phyloP scores from a whole-genome alignment of 2,329 filamentous ascomycete species.

The Nemania serpens region DNA sequence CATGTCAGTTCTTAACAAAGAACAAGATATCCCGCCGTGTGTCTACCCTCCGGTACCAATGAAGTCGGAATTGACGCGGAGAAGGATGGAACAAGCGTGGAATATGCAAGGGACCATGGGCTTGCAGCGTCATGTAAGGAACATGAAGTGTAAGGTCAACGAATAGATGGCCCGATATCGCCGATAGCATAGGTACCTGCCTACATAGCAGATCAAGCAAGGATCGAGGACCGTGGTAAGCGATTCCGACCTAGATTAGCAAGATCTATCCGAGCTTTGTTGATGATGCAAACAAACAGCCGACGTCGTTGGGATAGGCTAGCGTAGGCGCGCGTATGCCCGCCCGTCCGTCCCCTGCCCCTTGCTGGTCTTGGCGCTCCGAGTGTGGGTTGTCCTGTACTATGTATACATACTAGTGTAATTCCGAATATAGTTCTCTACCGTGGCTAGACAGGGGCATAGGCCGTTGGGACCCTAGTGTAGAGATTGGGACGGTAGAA shows the following conservation, averaged over 20 bases:
- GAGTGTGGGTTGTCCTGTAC: too few species aligned
- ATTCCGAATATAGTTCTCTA: not conserved
- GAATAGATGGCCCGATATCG: constrained; percentile 1
- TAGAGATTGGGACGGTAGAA: too few species aligned
- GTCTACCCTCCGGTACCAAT: not conserved
- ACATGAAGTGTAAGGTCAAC: not conserved
- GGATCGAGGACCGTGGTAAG: not conserved
- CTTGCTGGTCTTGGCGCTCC: not conserved
- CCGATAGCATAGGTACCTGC: not conserved
- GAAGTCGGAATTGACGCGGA: not conserved
- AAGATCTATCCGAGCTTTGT: constrained; percentile 10
- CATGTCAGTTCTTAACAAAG: not conserved
- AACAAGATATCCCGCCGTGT: not conserved
- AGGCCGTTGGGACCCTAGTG: not conserved
- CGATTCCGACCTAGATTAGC: not conserved
- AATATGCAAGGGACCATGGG: constrained; percentile 18
- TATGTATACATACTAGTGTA: too few species aligned
- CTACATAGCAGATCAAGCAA: not conserved
- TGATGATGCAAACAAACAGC: constrained; percentile 5
- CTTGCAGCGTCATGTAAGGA: constrained; percentile 1
- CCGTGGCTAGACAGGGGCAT: constrained; percentile 3
- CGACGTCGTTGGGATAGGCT: constrained; percentile 4
- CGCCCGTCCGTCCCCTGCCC: not conserved
- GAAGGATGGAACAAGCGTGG: constrained; percentile 22
- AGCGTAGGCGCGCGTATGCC: constrained; percentile 17